Evolutionary conservation across 225 moss, liverwort and hornwort species (phyloP).

Genomic region (Neckera pumila): DNA sequence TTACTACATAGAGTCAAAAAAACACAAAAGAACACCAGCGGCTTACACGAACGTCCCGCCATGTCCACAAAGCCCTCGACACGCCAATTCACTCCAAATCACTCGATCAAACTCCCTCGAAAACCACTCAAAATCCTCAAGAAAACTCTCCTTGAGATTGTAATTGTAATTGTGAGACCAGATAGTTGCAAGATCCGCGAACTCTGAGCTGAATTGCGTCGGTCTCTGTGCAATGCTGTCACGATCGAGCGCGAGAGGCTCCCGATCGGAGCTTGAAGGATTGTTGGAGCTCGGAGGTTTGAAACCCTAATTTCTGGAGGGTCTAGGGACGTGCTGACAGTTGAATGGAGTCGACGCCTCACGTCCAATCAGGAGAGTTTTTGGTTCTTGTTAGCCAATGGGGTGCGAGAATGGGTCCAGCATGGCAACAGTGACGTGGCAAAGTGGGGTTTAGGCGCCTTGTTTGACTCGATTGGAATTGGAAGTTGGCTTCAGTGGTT

Average conservation of each 20-base stretch:
- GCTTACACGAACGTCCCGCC: conserved; percentile 8
- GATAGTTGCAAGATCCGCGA: neutral
- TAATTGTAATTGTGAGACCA: neutral
- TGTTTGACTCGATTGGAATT: neutral
- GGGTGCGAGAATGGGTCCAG: neutral
- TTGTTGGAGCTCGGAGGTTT: neutral
- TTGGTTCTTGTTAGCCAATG: neutral
- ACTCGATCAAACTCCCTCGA: neutral
- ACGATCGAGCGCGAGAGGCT: neutral
- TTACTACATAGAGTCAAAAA: neutral
- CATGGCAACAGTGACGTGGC: conserved; percentile 6
- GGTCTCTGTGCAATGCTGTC: neutral
- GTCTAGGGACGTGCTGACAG: neutral
- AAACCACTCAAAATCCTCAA: neutral
- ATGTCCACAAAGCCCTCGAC: neutral
- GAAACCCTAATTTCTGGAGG: conserved; percentile 20
- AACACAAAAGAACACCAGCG: neutral
- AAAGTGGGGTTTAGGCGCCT: too few species aligned
- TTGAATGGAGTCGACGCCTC: neutral
- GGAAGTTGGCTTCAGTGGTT: neutral
- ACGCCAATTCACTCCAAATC: neutral
- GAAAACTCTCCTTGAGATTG: neutral
- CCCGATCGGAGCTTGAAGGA: neutral
- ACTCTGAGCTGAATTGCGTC: neutral
- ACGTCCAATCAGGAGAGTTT: neutral